phyloP scores from a whole-genome alignment of 2,329 filamentous ascomycete species.

The Aspergillus ochraceoroseus region DNA sequence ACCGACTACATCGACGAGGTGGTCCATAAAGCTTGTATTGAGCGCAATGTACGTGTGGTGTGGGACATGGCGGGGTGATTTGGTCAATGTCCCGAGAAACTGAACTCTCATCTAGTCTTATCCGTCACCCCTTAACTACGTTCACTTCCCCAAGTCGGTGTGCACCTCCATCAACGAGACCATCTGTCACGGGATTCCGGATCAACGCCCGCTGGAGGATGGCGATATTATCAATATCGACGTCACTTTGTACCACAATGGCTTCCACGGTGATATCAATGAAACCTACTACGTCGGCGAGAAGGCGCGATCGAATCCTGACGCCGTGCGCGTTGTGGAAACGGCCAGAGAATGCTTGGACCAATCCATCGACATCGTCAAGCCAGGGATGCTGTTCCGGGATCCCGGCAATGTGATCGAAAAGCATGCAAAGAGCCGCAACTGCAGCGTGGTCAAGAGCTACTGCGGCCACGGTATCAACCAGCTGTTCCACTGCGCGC shows the following conservation, averaged over 20 bases:
- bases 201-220: constrained; percentile 78
- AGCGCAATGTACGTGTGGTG: constrained; percentile 67
- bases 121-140: constrained; percentile 91
- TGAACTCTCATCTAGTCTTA: constrained; percentile 63
- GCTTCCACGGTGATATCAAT: constrained; percentile 94
- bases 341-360: constrained; percentile 82
- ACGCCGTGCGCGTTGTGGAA: constrained; percentile 86
- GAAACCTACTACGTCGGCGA: constrained; percentile 98
- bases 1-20: constrained; percentile 94
- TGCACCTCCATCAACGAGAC: constrained; percentile 96
- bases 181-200: constrained; percentile 97
- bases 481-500: constrained; percentile 84
- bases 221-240: constrained; percentile 98
- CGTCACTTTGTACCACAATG: constrained; percentile 86
- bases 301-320: constrained; percentile 74
- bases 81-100: background rate
- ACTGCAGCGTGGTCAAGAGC: constrained; percentile 87
- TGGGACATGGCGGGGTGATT: background rate
- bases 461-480: constrained; percentile 98
- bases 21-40: constrained; percentile 89
- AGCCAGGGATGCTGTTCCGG: constrained; percentile 86
- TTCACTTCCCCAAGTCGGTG: constrained; percentile 94
- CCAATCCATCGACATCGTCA: constrained; percentile 85
- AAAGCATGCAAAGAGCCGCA: constrained; percentile 78
- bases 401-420: constrained; percentile 95